Conservation (phyloP, 768 basidiomycete species). For the Hypholoma sublateritium region DNA sequence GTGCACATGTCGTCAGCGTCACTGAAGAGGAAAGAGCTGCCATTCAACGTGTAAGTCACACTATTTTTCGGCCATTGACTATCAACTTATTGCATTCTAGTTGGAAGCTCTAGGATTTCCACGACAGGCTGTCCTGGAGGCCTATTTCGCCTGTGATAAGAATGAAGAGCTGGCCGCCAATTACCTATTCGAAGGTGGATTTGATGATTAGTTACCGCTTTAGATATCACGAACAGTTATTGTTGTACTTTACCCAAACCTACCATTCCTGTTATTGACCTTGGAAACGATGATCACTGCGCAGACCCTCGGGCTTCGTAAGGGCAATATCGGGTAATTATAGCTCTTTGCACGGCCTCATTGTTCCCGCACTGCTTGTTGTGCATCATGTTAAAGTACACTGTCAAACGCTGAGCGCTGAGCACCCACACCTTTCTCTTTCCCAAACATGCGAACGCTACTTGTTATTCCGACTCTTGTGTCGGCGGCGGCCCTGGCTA, state of each 20-base stretch:
- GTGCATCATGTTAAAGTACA: not conserved
- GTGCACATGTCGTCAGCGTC: slow-evolving; percentile 67
- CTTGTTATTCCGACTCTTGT: not conserved
- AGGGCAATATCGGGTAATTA: not conserved
- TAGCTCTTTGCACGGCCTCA: slow-evolving; percentile 3
- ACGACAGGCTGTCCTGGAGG: slow-evolving; percentile 78
- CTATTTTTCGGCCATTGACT: not conserved
- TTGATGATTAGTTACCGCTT: slow-evolving; percentile 38
- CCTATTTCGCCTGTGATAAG: slow-evolving; percentile 94
- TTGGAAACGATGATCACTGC: not conserved
- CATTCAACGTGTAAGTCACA: slow-evolving; percentile 73
- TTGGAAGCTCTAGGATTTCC: slow-evolving; percentile 87
- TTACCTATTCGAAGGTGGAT: slow-evolving; percentile 78
- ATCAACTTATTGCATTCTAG: slow-evolving; percentile 37
- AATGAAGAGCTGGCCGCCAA: slow-evolving; percentile 97
- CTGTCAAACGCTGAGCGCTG: not conserved
- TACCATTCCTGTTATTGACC: not conserved
- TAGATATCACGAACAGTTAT: not conserved
- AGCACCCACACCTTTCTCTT: not conserved
- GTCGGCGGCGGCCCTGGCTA: not conserved
- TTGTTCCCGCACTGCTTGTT: slow-evolving; percentile 8
- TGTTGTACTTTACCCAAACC: slow-evolving; percentile 3
- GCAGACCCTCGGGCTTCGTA: not conserved
- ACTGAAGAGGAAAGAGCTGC: slow-evolving; percentile 88
- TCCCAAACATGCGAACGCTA: not conserved